A percentile compares a stretch with the other conserved stretches of the same genome.
Conservation (phyloP, 148 eudicot genomes). For the Chenopodium quinoa region DNA sequence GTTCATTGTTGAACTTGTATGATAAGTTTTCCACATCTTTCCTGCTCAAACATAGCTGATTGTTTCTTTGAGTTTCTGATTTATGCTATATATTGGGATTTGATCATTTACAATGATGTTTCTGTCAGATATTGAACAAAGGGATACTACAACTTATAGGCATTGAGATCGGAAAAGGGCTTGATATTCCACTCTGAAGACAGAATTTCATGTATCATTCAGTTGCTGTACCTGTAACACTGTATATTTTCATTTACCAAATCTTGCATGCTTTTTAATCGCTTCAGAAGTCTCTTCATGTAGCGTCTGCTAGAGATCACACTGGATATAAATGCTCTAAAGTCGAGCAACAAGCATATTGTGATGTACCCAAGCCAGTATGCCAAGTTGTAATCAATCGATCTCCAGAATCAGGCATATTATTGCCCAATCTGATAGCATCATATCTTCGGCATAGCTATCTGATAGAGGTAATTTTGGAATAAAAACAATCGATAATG, state of each 20-base stretch:
- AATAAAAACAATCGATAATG: too few relatives aligned
- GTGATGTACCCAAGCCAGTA: neutral
- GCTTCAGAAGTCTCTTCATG: neutral
- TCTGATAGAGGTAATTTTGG: too few relatives aligned
- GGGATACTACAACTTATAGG: constrained; percentile 86
- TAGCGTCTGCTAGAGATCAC: neutral
- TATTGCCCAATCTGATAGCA: too few relatives aligned
- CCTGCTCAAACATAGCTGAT: neutral
- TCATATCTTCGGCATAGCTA: too few relatives aligned
- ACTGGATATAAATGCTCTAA: neutral
- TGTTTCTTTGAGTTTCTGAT: neutral
- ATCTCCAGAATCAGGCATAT: too few relatives aligned
- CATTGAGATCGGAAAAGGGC: constrained; percentile 92
- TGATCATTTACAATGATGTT: neutral
- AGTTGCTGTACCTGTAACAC: neutral
- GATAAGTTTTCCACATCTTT: neutral
- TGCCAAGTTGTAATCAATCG: too few relatives aligned
- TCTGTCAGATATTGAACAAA: constrained; percentile 73
- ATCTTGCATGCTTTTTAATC: neutral
- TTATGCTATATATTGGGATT: too few relatives aligned
- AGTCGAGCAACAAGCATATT: neutral
- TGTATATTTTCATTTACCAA: neutral
- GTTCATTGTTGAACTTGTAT: constrained; percentile 80
- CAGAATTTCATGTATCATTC: neutral
- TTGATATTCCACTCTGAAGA: constrained; percentile 78